Base-by-base conservation (phyloP, 2,329 filamentous ascomycete genomes). In the Cercospora citrullina region DNA sequence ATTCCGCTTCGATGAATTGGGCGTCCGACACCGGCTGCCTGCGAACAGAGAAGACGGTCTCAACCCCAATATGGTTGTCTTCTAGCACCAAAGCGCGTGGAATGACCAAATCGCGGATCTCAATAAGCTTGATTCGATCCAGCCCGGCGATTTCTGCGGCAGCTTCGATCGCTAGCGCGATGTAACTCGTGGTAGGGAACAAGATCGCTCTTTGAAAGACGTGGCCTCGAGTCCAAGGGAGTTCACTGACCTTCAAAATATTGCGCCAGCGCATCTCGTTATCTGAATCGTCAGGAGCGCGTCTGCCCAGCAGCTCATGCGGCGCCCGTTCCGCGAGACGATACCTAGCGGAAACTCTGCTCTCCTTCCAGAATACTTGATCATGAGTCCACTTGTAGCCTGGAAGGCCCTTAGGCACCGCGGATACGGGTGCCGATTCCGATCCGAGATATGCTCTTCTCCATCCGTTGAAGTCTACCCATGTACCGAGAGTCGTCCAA, bases 201-300 rank as follows among this genome's bases (percentile, higher is more conserved):
- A 81, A 68, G 28, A 75, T 74, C 10, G 73, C 71, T 12, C 67
- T 72, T 28, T 76, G 70, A 9, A 81, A 69, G 2, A 73, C 64
- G 64, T 81, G 79, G 18, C 76, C 77, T 39, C 65, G 60, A 12
- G 79, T 60, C 79, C 79, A 80, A 0, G 76, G 73, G 1, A 76
- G 45, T 23, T 79, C 75, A 0, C 42, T 59, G 26, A 69, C 59
- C 42, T 66, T 68, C 33, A 71, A 16, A 26, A 71, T 63, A 30
- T 72, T 70, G 6, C 63, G 53, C 69, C 70, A 72, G 8, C 67
- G 67, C 60, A 71, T 66, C 28, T 69, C 65, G 10, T 69, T 55
- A 8, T 69, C 67, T 26, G 65, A 65, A 39, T 69, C 67, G 28
- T 69, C 71, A 55, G 66, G 57, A n/a, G 66, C 61, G 18, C 65